Evolutionary conservation across 192 early-diverging fungal species (phyloP).

Genomic region (Coemansia sp.): DNA sequence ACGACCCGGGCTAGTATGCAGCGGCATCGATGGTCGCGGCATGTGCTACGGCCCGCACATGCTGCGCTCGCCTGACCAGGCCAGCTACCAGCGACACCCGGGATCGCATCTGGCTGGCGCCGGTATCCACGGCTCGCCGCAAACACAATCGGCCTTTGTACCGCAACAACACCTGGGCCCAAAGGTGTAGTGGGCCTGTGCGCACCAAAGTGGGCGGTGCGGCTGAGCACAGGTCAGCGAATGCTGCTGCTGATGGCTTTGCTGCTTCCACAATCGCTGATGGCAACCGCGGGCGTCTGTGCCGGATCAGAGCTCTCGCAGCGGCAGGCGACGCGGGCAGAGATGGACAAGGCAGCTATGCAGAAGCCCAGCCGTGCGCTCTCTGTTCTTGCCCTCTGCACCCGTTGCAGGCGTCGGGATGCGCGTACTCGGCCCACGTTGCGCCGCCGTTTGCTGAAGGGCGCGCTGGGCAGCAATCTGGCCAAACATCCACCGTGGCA

Average conservation of each 20-base stretch:
- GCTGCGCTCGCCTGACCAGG: not conserved
- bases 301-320: not conserved
- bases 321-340: not conserved
- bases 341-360: not conserved
- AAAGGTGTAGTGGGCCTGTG: constrained; percentile 10
- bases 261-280: not conserved
- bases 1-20: constrained; percentile 1
- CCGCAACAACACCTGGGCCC: not conserved
- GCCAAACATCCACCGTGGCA: not conserved
- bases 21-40: not conserved
- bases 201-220: not conserved
- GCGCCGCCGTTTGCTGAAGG: not conserved
- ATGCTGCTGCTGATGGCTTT: not conserved
- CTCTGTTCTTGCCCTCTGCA: not conserved
- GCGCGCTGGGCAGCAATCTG: not conserved
- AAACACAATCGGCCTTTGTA: not conserved
- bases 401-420: not conserved
- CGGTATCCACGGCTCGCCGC: not conserved
- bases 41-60: not conserved
- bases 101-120: not conserved
- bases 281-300: too few relatives aligned
- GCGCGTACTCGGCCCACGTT: not conserved
- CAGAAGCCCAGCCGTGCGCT: too few relatives aligned
- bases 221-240: not conserved
- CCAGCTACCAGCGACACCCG: not conserved